Evolutionary conservation across 2,329 filamentous ascomycete genomes (phyloP), one percentile per base, ranked within the genome.

Genomic region (Ustilaginoidea virens): DNA sequence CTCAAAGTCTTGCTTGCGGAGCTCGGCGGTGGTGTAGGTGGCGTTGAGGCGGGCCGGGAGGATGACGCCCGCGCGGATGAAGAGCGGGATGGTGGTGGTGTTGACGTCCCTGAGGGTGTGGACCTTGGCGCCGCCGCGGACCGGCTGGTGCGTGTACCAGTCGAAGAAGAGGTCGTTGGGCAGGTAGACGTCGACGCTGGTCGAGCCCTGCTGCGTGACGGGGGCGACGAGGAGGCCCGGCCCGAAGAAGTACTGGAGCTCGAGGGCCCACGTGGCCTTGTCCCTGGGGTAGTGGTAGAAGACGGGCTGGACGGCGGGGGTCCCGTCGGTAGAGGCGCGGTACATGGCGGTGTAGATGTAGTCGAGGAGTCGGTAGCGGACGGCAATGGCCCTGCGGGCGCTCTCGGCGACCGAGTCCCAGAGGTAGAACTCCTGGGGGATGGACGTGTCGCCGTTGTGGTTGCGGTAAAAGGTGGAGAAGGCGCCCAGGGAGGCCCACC

Each of bases 261-360:
- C 61, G 2, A 64, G 49, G 3, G 36, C 49, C 33, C 57, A 65
- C 1, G 61, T 59, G 18, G 49, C 52, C 17, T 46, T 38, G 37
- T 69, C 65, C 12, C 48, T 22, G 3, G 63, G 79, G 46, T 85
- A 86, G 17, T 70, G 46, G 56, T 74, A 87, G 53, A 79, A 82
- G 32, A 85, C 51, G 0, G 80, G 80, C 40, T 71, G 72, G 31
- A 83, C 55, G 37, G 74, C 58, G 0, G 80, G 78, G 2, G 62
- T 64, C 19, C 80, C 80, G 15, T 63, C 63, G 12, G 58, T 43
- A 17, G 61, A 65, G 46, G 80, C 68, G 32, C 56, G 52, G 45
- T 74, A 59, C 39, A 83, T 60, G 1, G 73, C 69, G 1, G 80
- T 85, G 58, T 87, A 83, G 35, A 80, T 61, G 52, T 83, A 83